Base-by-base conservation (phyloP, 768 basidiomycete species). In the Gloeostereum incarnatum region DNA sequence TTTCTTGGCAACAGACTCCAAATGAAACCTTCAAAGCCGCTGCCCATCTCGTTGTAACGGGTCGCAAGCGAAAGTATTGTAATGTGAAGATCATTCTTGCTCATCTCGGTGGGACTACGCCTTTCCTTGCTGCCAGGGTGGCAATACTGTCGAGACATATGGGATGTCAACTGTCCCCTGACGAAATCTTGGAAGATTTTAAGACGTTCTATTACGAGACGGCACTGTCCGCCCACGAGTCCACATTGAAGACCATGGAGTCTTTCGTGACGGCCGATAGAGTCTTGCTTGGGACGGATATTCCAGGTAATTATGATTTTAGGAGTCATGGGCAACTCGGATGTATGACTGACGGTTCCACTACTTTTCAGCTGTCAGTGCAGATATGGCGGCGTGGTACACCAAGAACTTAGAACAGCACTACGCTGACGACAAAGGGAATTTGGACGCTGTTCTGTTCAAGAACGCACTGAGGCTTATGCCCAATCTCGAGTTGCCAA, bases 21-120 rank as follows among this genome's bases (percentile, higher is more conserved):
- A 79, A 84, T 51, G 84, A 87, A 56, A 88, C 84, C 0, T 85
- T 75, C 65, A 86, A 85, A 59, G 85, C 81, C 1, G 82, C 82
- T 23, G 75, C 82, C 3, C 80, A 84, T 50, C 69, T 88, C 34
- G 81, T 87, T 32, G 75, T 86, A 17, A 71, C 79, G 0, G 79
- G 81, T 32, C 58, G 63, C 49, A 83, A 80, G 54, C 75, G 81
- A 30, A 71, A 65, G 43, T 83, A 72, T 48, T 55, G 66, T 16
- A 58, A 73, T 39, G 62, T 75, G 45, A 77, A 71, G 40, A 73
- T 85, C 44, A 69, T 88, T 24, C 71, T 88, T 6, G 72, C 84
- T 14, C 85, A 86, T 51, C 59, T 84, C 8, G 84, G 85, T n/a
- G 84, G 84, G 2, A 77, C 66, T 47, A 71, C 73, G 2, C 71